Conservation (phyloP, 352 stramenopile species). For the Thalassiosira allenii region DNA sequence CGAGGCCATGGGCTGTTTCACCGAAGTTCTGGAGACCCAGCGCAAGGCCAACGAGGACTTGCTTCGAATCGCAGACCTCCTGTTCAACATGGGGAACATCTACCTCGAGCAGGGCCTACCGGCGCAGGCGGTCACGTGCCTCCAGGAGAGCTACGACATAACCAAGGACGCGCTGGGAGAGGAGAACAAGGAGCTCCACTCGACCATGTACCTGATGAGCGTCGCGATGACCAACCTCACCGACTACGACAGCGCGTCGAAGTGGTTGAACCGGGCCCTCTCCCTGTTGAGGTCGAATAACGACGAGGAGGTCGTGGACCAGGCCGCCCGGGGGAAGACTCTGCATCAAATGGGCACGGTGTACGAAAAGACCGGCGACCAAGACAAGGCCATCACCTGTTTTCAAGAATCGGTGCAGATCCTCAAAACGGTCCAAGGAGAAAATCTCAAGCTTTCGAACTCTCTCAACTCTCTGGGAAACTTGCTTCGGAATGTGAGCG, state of each 20-base stretch:
- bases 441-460: conserved; percentile 66
- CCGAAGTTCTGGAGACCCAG: conserved; percentile 62
- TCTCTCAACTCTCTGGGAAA: conserved; percentile 68
- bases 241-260: conserved; percentile 56
- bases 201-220: conserved; percentile 72
- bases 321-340: conserved; percentile 49
- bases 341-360: conserved; percentile 64
- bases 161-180: conserved; percentile 62
- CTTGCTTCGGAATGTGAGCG: conserved; percentile 43
- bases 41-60: conserved; percentile 59
- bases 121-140: conserved; percentile 58
- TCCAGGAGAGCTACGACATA: conserved; percentile 71
- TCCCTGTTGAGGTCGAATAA: conserved; percentile 42
- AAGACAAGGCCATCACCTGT: conserved; percentile 54
- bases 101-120: conserved; percentile 58
- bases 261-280: conserved; percentile 62
- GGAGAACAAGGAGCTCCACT: conserved; percentile 65
- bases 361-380: conserved; percentile 60
- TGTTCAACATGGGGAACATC: conserved; percentile 80
- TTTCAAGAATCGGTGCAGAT: conserved; percentile 65
- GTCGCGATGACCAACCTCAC: conserved; percentile 55
- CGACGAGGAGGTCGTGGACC: conserved; percentile 44
- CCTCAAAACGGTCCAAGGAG: conserved; percentile 47
- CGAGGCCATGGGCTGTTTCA: conserved; percentile 64
- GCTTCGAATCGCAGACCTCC: conserved; percentile 71